Percentiles rank a stretch among this genome's conserved stretches.
These are phyloP conservation scores for Sporopachydermia lactativora DNA, from an alignment of 805 yeast species.

Conservation along the genomic window DNA sequence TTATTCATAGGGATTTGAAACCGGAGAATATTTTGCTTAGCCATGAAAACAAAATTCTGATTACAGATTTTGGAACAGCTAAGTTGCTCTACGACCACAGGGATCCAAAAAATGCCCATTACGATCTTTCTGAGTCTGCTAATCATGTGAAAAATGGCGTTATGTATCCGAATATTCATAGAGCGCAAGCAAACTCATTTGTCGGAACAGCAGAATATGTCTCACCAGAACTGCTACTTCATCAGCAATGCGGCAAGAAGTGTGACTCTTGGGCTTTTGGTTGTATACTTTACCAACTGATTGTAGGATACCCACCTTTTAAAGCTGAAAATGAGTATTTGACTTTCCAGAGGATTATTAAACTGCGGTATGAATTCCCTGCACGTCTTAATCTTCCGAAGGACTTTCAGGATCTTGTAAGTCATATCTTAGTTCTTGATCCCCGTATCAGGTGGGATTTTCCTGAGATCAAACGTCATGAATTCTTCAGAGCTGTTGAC, in stretches of 20 bases:
- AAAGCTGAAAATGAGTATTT: constrained; percentile 72
- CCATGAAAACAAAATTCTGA: constrained; percentile 41
- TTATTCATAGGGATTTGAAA: constrained; percentile 69
- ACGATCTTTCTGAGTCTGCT: constrained; percentile 47
- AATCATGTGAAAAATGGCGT: not conserved
- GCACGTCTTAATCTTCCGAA: constrained; percentile 62
- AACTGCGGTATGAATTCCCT: constrained; percentile 67
- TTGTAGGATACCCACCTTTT: constrained; percentile 63
- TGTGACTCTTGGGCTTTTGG: constrained; percentile 53
- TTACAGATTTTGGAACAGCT: constrained; percentile 83
- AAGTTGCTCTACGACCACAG: constrained; percentile 39
- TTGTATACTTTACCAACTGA: constrained; percentile 46
- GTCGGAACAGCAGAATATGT: constrained; percentile 83
- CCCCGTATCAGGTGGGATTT: constrained; percentile 52
- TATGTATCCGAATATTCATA: not conserved
- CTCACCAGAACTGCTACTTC: constrained; percentile 66
- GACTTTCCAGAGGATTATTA: constrained; percentile 71
- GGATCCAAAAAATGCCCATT: constrained; percentile 24
- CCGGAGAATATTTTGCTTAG: constrained; percentile 72
- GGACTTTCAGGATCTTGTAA: constrained; percentile 56
- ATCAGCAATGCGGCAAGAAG: constrained; percentile 49
- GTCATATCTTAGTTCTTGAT: constrained; percentile 46
- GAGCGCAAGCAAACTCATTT: constrained; percentile 53
- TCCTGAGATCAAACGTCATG: constrained; percentile 43
- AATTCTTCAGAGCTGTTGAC: constrained; percentile 41